Evolutionary conservation across 495 filamentous ascomycete genomes (phyloP), one percentile per base, ranked within the genome.

Genomic region (Jackrogersella minutella): DNA sequence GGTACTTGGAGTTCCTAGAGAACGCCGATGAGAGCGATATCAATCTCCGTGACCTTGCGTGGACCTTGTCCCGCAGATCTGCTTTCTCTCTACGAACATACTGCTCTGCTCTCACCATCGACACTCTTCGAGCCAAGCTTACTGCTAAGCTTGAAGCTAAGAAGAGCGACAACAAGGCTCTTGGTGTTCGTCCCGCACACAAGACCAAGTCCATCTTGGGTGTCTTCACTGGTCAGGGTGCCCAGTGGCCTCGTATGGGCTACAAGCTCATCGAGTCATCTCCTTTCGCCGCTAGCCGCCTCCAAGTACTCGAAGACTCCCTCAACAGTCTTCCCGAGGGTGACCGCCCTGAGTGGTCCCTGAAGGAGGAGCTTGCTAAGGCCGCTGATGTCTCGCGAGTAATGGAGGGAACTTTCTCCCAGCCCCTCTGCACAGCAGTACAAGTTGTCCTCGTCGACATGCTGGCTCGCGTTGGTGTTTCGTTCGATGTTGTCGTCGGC

Each of bases 371-470:
- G 16, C 64, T 80, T 0, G 36, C 14, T 2, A 46, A 46, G 8
- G 34, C 57, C 3, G 60, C 59, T 16, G 73, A 75, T 1, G 36
- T 21, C 16, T 58, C 59, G 5, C 51, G 50, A 3, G 37, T 72
- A 0, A 22, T 37, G 46, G 60, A 65, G 21, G 49, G 76, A 0
- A 13, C 47, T 56, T 66, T 76, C 21, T 74, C 75, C 3, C 79
- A 81, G 47, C 68, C 78, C 11, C 43, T 77, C 31, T 84, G 77
- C 52, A 79, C 78, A 5, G 73, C 72, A 14, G 21, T 82, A 2
- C 79, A 82, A 53, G 58, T 82, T 14, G 73, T 73, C 0, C 57
- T 87, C 4, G 81, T 85, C 0, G 75, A 82, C 5, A 49, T 87
- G 5, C 65, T 85, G 8, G 80, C 79, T 75, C 74, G 78, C 22